Evolutionary conservation across 2,329 filamentous ascomycete genomes (phyloP).

Genomic region (Ophiostoma populinum): DNA sequence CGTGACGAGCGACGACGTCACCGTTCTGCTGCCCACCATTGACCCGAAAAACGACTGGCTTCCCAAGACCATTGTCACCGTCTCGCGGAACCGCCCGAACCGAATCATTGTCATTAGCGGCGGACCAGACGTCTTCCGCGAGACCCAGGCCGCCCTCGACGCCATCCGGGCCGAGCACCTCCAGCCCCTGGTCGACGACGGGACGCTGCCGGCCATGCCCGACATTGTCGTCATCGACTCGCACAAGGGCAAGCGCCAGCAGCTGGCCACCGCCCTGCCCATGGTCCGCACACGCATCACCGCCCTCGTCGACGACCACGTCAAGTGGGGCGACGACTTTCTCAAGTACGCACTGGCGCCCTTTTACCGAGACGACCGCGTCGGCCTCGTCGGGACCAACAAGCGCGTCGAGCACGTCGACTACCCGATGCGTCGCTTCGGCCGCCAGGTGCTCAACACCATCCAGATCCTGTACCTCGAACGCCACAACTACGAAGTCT

Average conservation of each 20-base stretch:
- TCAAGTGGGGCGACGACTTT: conserved; percentile 28
- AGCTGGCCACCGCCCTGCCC: conserved; percentile 25
- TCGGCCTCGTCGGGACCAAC: conserved; percentile 39
- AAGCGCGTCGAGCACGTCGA: conserved; percentile 32
- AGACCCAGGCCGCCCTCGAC: background rate
- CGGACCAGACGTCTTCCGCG: conserved; percentile 12
- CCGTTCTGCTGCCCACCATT: conserved; percentile 34
- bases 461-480: conserved; percentile 41
- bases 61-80: conserved; percentile 21
- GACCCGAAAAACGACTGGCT: conserved; percentile 26
- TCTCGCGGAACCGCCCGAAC: conserved; percentile 22
- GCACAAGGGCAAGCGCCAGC: conserved; percentile 26
- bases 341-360: conserved; percentile 24
- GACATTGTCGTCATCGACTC: conserved; percentile 18
- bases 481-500: conserved; percentile 45
- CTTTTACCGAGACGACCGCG: conserved; percentile 22
- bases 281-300: conserved; percentile 23
- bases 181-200: background rate
- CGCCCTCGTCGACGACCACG: conserved; percentile 33
- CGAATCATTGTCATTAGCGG: conserved; percentile 28
- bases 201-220: too few species aligned
- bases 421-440: too few species aligned
- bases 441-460: conserved; percentile 30
- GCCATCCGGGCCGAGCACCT: background rate
- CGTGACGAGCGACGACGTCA: conserved; percentile 23